phyloP scores from a whole-genome alignment of 2,329 filamentous ascomycete species.

The Aspergillus alliaceus region DNA sequence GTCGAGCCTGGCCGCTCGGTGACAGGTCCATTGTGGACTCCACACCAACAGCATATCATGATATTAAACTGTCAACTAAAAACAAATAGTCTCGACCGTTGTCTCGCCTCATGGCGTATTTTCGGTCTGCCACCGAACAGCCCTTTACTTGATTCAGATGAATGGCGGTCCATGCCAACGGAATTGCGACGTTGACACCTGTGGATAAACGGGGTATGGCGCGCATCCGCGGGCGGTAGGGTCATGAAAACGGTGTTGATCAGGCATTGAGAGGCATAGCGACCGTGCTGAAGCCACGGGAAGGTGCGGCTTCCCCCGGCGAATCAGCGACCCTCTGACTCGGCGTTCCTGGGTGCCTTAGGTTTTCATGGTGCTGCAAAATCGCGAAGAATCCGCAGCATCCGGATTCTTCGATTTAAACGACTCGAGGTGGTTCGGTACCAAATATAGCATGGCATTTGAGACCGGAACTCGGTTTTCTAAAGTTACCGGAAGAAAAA shows the following conservation, averaged over 20 bases:
- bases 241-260: background rate
- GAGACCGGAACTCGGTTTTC: background rate
- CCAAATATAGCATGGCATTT: background rate
- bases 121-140: conserved; percentile 4
- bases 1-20: background rate
- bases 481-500: background rate
- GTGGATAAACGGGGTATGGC: conserved; percentile 21
- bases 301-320: conserved; percentile 6
- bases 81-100: conserved; percentile 14
- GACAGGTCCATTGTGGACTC: conserved; percentile 4
- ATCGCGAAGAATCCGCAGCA: background rate
- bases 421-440: background rate
- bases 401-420: background rate
- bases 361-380: background rate
- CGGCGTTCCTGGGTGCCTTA: background rate
- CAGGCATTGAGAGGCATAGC: background rate
- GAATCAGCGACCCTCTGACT: conserved; percentile 9
- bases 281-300: conserved; percentile 9
- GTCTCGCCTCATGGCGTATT: conserved; percentile 8
- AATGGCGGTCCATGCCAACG: conserved; percentile 3
- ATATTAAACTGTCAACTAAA: conserved; percentile 2
- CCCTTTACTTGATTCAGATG: background rate
- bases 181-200: conserved; percentile 7
- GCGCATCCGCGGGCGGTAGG: conserved; percentile 26
- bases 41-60: conserved; percentile 1